Evolutionary conservation across 148 eudicot genomes (phyloP), one percentile per base, ranked within the genome.

Genomic region (Fagopyrum homotropicum): DNA sequence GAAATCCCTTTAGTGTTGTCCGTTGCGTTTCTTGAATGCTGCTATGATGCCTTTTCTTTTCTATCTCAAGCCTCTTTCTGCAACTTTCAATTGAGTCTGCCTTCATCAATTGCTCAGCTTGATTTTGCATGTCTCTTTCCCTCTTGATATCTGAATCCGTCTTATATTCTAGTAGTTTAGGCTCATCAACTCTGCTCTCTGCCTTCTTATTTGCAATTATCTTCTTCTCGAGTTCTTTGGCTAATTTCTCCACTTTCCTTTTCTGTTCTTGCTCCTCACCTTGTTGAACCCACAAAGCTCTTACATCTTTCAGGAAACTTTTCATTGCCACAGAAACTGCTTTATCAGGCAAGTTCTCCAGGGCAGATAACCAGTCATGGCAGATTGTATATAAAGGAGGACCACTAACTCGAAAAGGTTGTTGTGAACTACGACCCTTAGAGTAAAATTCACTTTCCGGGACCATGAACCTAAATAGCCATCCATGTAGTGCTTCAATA

Each of bases 191-290:
- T 71, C 84, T 79, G 54, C 76, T 88, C 82, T 87, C 99, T 7
- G 82, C 79, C 82, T 90, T 96, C 73, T 92, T 91, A 73, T 83
- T 86, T 9, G 94, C 90, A 9, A 77, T 45, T 59, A 80, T 86
- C 82, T 86, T 95, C 77, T 82, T 86, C 17, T 96, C 98, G 1
- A 96, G 80, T 77, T 89, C 97, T 82, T 92, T 89, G 4, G 93
- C 83, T 76, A 96, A 73, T 76, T 82, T 80, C 40, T 92, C 96
- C 35, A 89, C 96, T 86, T 85, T 96, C 81, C 98, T 81, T 84
- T 88, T 96, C 49, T 88, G 94, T 6, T 85, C 89, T 77, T 88
- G 94, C 73, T 96, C 98, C 73, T 89, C 85, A n/a, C 92, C 99
- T 76, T 96, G 97, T 75, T 92, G 98, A 74, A 72, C 79, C 91